Conservation (phyloP, 2,329 filamentous ascomycete species). For the Davidsoniella eucalypti region DNA sequence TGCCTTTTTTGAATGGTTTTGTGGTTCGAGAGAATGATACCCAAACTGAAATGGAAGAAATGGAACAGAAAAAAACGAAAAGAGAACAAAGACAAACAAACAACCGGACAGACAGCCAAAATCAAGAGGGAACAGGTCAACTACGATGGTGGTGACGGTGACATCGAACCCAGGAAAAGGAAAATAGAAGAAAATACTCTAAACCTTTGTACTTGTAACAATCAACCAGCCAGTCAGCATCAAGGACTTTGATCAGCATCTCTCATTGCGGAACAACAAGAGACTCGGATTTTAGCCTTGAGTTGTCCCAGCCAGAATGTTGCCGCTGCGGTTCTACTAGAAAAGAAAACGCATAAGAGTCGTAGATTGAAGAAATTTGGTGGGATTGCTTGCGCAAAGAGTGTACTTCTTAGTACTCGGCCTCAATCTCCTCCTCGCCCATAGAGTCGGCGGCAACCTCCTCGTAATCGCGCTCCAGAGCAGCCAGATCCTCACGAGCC, state of each 20-base stretch:
- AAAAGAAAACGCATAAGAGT: slow-evolving; percentile 1
- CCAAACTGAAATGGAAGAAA: not conserved
- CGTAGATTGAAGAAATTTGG: slow-evolving; percentile 2
- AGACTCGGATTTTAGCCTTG: too few relatives aligned
- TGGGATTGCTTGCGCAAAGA: slow-evolving; percentile 1
- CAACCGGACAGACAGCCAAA: slow-evolving; percentile 4
- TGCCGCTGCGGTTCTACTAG: slow-evolving; percentile 3
- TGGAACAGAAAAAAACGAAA: slow-evolving; percentile 7
- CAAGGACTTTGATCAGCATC: too few relatives aligned
- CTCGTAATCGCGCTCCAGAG: slow-evolving; percentile 96
- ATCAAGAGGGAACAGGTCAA: not conserved
- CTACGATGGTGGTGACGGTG: not conserved
- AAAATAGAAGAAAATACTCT: slow-evolving; percentile 7
- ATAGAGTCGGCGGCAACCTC: slow-evolving; percentile 92
- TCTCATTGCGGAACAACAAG: too few relatives aligned
- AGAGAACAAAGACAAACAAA: slow-evolving; percentile 4
- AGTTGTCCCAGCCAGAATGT: too few relatives aligned
- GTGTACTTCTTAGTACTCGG: slow-evolving; percentile 59
- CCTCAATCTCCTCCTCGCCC: slow-evolving; percentile 72
- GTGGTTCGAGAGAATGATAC: too few relatives aligned
- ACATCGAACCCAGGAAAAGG: slow-evolving; percentile 3
- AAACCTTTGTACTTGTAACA: slow-evolving; percentile 10
- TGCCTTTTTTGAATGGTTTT: too few relatives aligned
- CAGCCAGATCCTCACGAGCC: slow-evolving; percentile 94
- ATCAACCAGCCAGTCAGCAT: not conserved